These are phyloP conservation scores for Saccharomycopsis sp. DNA, from an alignment of 805 yeast genomes.

Conservation along the genomic window DNA sequence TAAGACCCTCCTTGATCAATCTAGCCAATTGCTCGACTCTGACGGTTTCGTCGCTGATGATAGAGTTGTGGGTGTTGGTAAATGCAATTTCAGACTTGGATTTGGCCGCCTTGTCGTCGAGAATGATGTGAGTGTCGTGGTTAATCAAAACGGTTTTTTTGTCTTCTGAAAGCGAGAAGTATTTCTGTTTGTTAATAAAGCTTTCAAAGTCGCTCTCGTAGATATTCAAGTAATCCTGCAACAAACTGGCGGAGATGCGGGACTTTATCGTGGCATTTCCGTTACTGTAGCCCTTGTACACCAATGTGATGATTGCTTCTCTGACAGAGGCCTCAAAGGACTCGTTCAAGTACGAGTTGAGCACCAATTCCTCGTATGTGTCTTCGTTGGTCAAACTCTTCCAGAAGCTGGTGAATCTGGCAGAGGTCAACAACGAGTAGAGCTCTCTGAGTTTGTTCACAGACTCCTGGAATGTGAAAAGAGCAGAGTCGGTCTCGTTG, in stretches of 20 bases:
- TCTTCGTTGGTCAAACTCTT: slow-evolving; percentile 15
- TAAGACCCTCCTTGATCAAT: slow-evolving; percentile 16
- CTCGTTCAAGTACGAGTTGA: slow-evolving; percentile 14
- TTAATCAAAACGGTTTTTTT: slow-evolving; percentile 12
- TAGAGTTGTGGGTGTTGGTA: slow-evolving; percentile 12
- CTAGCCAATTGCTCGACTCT: slow-evolving; percentile 20
- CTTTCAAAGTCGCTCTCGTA: slow-evolving; percentile 17
- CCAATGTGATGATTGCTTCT: slow-evolving; percentile 10
- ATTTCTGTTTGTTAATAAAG: slow-evolving; percentile 6
- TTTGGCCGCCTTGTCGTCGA: background rate
- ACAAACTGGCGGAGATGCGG: slow-evolving; percentile 12
- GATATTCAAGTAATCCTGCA: slow-evolving; percentile 17
- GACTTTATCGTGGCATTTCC: slow-evolving; percentile 9
- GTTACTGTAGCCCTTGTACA: slow-evolving; percentile 19
- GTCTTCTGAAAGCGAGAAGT: slow-evolving; percentile 7
- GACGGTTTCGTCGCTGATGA: slow-evolving; percentile 17
- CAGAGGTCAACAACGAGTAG: slow-evolving; percentile 14
- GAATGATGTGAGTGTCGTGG: slow-evolving; percentile 11
- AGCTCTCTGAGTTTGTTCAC: slow-evolving; percentile 15
- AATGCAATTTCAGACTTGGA: background rate
- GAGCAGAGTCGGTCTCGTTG: background rate
- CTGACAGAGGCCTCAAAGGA: slow-evolving; percentile 15
- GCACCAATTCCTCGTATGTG: slow-evolving; percentile 17
- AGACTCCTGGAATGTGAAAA: slow-evolving; percentile 9
- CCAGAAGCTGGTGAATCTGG: slow-evolving; percentile 19